Percentiles rank a stretch among this genome's conserved stretches.
Evolutionary conservation across 495 filamentous ascomycete species (phyloP).

Genomic region (Pseudomonodictys pantanalensis): DNA sequence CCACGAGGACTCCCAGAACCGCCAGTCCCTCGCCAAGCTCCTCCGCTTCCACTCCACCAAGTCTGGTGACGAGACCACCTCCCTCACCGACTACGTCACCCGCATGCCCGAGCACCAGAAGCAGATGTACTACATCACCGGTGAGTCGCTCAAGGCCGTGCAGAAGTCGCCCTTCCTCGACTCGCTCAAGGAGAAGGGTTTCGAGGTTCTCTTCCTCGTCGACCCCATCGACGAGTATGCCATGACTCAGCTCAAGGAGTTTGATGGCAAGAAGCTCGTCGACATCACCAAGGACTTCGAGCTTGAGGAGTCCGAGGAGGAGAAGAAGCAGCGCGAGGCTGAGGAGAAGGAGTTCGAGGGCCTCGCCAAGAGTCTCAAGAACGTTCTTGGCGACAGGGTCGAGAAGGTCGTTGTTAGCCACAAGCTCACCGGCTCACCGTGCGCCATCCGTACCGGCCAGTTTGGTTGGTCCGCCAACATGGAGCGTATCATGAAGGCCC

Average conservation of each 20-base stretch:
- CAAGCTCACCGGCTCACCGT: slow-evolving; percentile 94
- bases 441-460: slow-evolving; percentile 98
- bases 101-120: slow-evolving; percentile 99
- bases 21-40: slow-evolving; percentile 88
- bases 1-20: slow-evolving; percentile 99
- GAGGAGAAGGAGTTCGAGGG: slow-evolving; percentile 97
- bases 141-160: slow-evolving; percentile 98
- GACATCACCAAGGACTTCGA: slow-evolving; percentile 99
- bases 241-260: slow-evolving; percentile 99
- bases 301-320: slow-evolving; percentile 98
- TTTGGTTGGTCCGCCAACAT: slow-evolving; percentile 99
- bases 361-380: slow-evolving; percentile 95
- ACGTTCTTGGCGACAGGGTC: slow-evolving; percentile 97
- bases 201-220: slow-evolving; percentile 98
- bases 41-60: slow-evolving; percentile 98
- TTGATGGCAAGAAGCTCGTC: slow-evolving; percentile 99
- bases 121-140: slow-evolving; percentile 99
- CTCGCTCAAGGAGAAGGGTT: slow-evolving; percentile 98
- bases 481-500: slow-evolving; percentile 99
- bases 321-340: slow-evolving; percentile 93
- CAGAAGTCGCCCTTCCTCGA: slow-evolving; percentile 98
- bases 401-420: slow-evolving; percentile 99
- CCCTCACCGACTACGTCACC: slow-evolving; percentile 92
- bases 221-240: slow-evolving; percentile 99
- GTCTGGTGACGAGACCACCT: slow-evolving; percentile 93